These are phyloP conservation scores for Podaxis sp. DNA, from an alignment of 768 basidiomycete genomes.

Conservation along the genomic window DNA sequence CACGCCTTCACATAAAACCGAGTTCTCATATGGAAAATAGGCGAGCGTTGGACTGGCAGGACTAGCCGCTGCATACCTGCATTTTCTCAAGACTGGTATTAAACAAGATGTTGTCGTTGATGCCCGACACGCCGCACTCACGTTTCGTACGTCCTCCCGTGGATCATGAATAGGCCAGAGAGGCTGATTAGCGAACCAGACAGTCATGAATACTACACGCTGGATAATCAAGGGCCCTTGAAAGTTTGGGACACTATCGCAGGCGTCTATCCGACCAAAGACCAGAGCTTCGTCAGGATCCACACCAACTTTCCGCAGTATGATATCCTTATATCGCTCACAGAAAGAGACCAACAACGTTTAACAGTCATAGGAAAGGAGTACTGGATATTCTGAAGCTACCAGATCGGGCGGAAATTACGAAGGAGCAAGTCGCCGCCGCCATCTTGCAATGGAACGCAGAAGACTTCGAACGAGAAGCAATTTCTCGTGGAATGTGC, in stretches of 20 bases:
- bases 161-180: neutral
- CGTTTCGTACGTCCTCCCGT: conserved; percentile 43
- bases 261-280: conserved; percentile 54
- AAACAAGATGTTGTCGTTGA: conserved; percentile 51
- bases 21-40: conserved; percentile 23
- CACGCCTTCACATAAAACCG: neutral
- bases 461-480: conserved; percentile 46
- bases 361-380: conserved; percentile 47
- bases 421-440: conserved; percentile 35
- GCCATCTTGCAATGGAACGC: conserved; percentile 44
- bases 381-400: conserved; percentile 46
- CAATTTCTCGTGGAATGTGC: conserved; percentile 45
- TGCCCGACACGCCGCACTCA: conserved; percentile 54
- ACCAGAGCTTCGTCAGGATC: conserved; percentile 48
- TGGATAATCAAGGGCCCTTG: conserved; percentile 36
- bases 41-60: conserved; percentile 50
- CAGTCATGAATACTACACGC: conserved; percentile 50
- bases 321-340: conserved; percentile 7
- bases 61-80: conserved; percentile 51
- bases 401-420: conserved; percentile 28
- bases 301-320: conserved; percentile 71
- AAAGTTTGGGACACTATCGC: conserved; percentile 48
- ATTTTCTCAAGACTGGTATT: conserved; percentile 43
- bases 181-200: conserved; percentile 28
- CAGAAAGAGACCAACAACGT: neutral